Conservation (phyloP, 2,329 filamentous ascomycete species). For the Aspergillus pseudoglaucus region DNA sequence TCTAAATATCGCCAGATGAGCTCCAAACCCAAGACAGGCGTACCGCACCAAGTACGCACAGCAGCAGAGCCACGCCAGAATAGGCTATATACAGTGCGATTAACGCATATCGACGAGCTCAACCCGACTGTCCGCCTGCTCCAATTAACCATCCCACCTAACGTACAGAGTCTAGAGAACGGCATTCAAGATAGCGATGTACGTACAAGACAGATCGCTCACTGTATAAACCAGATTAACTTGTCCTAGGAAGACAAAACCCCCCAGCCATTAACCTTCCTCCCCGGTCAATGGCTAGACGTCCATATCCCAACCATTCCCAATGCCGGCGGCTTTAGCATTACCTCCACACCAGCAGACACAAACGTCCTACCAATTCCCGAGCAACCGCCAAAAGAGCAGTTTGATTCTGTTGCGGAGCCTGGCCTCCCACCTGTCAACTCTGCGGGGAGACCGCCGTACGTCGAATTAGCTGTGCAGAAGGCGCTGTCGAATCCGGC, state of each 20-base stretch:
- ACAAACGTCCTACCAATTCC: conserved; percentile 33
- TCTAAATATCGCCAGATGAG: conserved; percentile 18
- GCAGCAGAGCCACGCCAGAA: conserved; percentile 64
- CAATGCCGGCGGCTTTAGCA: conserved; percentile 79
- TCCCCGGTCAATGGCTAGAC: conserved; percentile 84
- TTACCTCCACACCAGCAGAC: conserved; percentile 66
- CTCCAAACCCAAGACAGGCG: conserved; percentile 26
- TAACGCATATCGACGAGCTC: conserved; percentile 57
- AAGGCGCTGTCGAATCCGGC: conserved; percentile 63
- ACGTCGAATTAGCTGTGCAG: conserved; percentile 75
- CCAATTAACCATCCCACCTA: conserved; percentile 52
- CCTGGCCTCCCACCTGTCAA: conserved; percentile 14
- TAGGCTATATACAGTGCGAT: conserved; percentile 56
- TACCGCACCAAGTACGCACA: conserved; percentile 64
- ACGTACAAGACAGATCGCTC: conserved; percentile 29
- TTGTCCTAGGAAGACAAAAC: conserved; percentile 9
- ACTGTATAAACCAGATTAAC: neutral
- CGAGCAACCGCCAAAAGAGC: conserved; percentile 9
- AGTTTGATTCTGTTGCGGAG: conserved; percentile 12
- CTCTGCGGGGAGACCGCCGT: conserved; percentile 34
- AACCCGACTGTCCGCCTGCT: conserved; percentile 65
- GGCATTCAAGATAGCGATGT: conserved; percentile 36
- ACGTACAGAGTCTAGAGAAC: conserved; percentile 24
- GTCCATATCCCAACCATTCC: conserved; percentile 63
- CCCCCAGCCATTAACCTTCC: conserved; percentile 51